phyloP scores from a whole-genome alignment of 208 protist genomes.

The Acanthamoeba lenticulata region DNA sequence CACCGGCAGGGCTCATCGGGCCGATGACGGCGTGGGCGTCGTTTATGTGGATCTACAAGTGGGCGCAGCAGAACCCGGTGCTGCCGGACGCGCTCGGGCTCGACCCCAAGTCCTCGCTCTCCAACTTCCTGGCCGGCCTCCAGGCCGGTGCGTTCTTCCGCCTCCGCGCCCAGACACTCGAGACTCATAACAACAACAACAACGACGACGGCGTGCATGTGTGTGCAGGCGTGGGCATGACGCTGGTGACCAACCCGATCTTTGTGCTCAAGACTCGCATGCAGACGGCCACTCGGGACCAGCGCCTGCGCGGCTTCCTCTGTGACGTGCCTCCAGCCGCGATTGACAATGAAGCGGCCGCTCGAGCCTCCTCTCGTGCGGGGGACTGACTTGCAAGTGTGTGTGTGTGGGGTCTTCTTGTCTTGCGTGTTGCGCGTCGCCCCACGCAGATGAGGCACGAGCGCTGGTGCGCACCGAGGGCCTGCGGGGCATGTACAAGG shows the following conservation, averaged over 20 bases:
- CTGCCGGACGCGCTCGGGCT: neutral
- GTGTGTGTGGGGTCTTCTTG: neutral
- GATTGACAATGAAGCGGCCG: neutral
- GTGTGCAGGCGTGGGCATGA: neutral
- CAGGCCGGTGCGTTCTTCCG: neutral
- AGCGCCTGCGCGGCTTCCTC: neutral
- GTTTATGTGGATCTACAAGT: slow-evolving; percentile 44
- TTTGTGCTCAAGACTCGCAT: slow-evolving; percentile 13
- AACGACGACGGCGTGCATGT: too few species aligned
- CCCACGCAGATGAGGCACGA: neutral
- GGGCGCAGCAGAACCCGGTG: slow-evolving; percentile 15
- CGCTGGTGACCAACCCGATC: slow-evolving; percentile 24
- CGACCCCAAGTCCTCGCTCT: neutral
- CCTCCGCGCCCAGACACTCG: neutral
- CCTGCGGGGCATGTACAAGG: slow-evolving; percentile 20
- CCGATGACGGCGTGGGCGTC: slow-evolving; percentile 2
- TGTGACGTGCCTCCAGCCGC: neutral
- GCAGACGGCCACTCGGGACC: neutral
- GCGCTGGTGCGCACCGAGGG: neutral
- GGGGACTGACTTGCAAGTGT: too few species aligned
- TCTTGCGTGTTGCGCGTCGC: neutral
- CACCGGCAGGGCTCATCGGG: neutral
- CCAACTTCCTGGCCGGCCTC: neutral
- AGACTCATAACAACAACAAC: neutral
- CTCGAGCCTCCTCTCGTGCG: too few species aligned